Conservation (phyloP, 2,329 filamentous ascomycete species). For the Fusarium albidum region DNA sequence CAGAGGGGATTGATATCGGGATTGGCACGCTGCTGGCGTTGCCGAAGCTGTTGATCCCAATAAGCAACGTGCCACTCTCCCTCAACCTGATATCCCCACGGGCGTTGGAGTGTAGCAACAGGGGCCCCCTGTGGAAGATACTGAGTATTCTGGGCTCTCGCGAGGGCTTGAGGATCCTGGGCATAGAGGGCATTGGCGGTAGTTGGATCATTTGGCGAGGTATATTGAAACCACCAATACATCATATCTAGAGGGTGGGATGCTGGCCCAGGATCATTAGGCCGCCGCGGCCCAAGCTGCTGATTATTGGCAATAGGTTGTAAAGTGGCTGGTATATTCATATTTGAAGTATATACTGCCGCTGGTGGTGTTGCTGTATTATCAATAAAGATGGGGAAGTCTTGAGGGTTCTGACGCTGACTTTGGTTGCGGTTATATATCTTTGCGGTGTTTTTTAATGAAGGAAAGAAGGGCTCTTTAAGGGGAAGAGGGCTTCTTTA, state of each 20-base stretch:
- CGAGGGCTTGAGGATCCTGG: slow-evolving; percentile 2
- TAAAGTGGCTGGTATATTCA: no score
- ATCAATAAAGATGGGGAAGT: no score
- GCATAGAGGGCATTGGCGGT: not conserved
- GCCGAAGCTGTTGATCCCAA: not conserved
- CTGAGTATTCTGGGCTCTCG: not conserved
- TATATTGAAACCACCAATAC: not conserved
- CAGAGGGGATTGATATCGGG: not conserved
- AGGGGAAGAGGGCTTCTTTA: no score
- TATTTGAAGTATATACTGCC: no score
- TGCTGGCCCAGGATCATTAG: not conserved
- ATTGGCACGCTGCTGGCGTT: not conserved
- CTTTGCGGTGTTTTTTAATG: no score
- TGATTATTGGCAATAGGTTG: no score
- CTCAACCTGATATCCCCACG: slow-evolving; percentile 3
- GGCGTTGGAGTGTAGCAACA: not conserved
- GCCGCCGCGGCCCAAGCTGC: not conserved
- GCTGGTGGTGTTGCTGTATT: no score
- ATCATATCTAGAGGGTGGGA: not conserved
- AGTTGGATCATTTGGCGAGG: slow-evolving; percentile 1
- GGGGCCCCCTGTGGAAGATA: not conserved
- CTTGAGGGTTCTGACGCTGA: no score
- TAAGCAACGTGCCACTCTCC: slow-evolving; percentile 3
- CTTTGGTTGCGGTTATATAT: no score
- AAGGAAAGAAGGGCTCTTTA: no score